These are phyloP conservation scores for Crepidotus sp. DNA, from an alignment of 1,284 basidiomycete species.

Conservation along the genomic window DNA sequence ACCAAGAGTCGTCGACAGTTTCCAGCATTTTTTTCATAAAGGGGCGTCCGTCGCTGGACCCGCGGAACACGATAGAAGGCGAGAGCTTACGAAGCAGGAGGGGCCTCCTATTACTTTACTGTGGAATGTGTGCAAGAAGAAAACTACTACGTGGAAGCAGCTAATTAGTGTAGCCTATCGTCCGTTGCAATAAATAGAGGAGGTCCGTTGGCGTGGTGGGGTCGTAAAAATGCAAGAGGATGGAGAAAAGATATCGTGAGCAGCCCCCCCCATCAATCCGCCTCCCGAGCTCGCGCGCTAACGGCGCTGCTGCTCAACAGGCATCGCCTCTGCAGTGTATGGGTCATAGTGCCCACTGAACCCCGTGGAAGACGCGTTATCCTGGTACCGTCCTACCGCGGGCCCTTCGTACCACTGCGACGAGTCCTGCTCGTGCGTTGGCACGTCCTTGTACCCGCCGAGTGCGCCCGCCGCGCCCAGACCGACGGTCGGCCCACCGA, in stretches of 20 bases:
- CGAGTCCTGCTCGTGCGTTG: constrained; percentile 8
- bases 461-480: constrained; percentile 15
- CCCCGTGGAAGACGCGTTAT: constrained; percentile 20
- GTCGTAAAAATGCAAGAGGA: not conserved
- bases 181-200: not conserved
- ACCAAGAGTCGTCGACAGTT: too few species aligned
- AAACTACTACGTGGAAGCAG: constrained; percentile 8
- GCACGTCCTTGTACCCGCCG: constrained; percentile 37
- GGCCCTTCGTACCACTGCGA: constrained; percentile 11
- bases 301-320: not conserved
- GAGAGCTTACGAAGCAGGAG: constrained; percentile 1
- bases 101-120: not conserved
- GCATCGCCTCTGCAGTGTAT: constrained; percentile 19
- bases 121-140: constrained; percentile 3
- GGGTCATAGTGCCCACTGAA: constrained; percentile 34
- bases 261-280: not conserved
- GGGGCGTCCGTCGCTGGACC: too few species aligned
- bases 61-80: not conserved
- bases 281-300: not conserved
- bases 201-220: not conserved
- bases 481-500: constrained; percentile 5
- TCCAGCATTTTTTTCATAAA: too few species aligned
- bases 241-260: not conserved
- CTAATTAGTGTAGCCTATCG: not conserved
- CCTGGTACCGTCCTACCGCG: constrained; percentile 13